Evolutionary conservation across 768 basidiomycete species (phyloP).

Genomic region (Cantharellus anzutake): DNA sequence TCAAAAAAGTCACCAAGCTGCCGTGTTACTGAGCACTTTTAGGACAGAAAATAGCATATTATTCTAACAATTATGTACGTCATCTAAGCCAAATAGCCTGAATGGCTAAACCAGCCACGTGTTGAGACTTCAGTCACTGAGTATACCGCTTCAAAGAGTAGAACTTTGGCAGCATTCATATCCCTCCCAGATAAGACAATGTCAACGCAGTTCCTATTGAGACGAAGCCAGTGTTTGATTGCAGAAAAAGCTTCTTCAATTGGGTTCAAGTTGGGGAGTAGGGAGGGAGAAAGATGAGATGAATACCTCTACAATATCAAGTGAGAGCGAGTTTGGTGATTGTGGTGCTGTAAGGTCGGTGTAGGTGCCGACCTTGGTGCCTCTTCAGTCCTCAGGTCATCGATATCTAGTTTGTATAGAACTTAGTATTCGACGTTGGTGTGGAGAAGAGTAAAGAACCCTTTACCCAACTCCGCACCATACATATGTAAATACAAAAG

Average conservation of each 20-base stretch:
- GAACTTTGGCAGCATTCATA: neutral
- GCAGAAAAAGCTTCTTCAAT: conserved; percentile 7
- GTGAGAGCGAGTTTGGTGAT: neutral
- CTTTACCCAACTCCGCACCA: too few relatives aligned
- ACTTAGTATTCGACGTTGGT: too few relatives aligned
- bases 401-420: too few relatives aligned
- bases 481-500: too few relatives aligned
- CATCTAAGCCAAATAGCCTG: neutral
- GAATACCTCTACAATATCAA: conserved; percentile 1
- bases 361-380: too few relatives aligned
- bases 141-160: neutral
- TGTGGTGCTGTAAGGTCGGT: too few relatives aligned
- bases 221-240: conserved; percentile 5
- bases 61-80: too few relatives aligned
- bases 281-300: conserved; percentile 6
- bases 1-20: too few relatives aligned
- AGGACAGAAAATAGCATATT: too few relatives aligned
- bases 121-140: neutral
- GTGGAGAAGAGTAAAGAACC: too few relatives aligned
- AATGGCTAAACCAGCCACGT: neutral
- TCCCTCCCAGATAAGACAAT: neutral
- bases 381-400: too few relatives aligned
- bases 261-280: conserved; percentile 10
- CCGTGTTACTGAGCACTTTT: too few relatives aligned
- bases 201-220: neutral